Conservation (phyloP, 2,329 filamentous ascomycete genomes). For the Curvularia eragrostidis region DNA sequence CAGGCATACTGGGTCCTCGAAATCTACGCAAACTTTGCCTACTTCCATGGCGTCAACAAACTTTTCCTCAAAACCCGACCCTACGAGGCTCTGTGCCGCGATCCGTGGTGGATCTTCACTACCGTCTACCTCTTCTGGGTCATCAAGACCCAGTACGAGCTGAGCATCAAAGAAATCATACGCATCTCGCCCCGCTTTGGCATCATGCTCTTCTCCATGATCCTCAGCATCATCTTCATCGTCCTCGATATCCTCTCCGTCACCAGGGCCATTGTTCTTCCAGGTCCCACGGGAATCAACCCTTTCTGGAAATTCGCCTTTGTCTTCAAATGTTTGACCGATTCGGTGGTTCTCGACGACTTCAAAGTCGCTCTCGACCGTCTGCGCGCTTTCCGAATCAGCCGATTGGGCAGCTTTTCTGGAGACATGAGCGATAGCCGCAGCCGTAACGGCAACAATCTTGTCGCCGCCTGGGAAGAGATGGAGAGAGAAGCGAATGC, state of each 20-base stretch:
- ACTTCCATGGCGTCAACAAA: constrained; percentile 63
- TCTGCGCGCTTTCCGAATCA: constrained; percentile 55
- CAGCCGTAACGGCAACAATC: constrained; percentile 36
- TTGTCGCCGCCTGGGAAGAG: constrained; percentile 46
- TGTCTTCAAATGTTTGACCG: constrained; percentile 71
- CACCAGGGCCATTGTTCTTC: constrained; percentile 55
- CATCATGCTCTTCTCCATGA: constrained; percentile 67
- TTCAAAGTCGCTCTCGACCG: constrained; percentile 67
- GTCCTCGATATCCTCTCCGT: constrained; percentile 67
- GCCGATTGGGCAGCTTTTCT: constrained; percentile 48
- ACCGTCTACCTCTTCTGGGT: constrained; percentile 66
- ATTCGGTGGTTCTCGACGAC: constrained; percentile 71
- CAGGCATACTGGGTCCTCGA: constrained; percentile 71
- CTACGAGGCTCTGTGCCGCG: constrained; percentile 66
- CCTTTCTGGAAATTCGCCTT: constrained; percentile 71
- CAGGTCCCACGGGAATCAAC: constrained; percentile 63
- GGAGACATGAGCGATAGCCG: constrained; percentile 46
- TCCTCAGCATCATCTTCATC: constrained; percentile 66
- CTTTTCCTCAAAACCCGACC: constrained; percentile 64
- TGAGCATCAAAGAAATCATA: constrained; percentile 64
- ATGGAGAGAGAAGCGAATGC: constrained; percentile 40
- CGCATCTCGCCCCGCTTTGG: constrained; percentile 69
- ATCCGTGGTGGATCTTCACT: constrained; percentile 74
- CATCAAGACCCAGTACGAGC: constrained; percentile 67
- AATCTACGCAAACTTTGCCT: constrained; percentile 70